These are phyloP conservation scores for Didymella sp. DNA, from an alignment of 2,329 filamentous ascomycete genomes.

Conservation along the genomic window DNA sequence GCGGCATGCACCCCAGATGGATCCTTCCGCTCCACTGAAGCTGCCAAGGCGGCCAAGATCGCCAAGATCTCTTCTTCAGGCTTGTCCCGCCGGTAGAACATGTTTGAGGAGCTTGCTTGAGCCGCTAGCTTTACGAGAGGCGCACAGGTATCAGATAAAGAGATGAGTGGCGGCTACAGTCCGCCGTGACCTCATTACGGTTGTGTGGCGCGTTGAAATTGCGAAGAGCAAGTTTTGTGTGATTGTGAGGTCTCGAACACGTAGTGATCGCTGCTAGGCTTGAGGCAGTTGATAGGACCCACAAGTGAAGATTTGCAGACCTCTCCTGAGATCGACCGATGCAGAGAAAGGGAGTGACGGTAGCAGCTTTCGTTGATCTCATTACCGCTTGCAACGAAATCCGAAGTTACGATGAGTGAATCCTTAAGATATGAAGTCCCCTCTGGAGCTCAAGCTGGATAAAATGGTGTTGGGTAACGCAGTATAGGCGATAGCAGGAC, in stretches of 20 bases:
- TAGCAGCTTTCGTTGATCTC: too few relatives aligned
- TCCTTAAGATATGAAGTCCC: too few relatives aligned
- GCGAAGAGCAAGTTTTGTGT: not conserved
- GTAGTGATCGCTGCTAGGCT: not conserved
- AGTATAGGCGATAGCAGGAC: too few relatives aligned
- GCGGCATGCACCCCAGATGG: constrained; percentile 18
- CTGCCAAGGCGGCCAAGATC: constrained; percentile 16
- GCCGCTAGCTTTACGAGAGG: constrained; percentile 9
- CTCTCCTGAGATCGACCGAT: not conserved
- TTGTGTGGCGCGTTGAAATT: not conserved
- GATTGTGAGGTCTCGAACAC: not conserved
- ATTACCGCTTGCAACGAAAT: too few relatives aligned
- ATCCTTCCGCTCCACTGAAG: constrained; percentile 22
- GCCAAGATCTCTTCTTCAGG: constrained; percentile 30
- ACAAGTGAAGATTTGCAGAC: not conserved
- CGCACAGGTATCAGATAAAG: not conserved
- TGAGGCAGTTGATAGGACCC: not conserved
- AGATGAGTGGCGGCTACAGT: not conserved
- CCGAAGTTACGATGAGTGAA: too few relatives aligned
- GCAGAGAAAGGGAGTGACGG: too few relatives aligned
- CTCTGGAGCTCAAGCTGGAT: too few relatives aligned
- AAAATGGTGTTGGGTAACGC: too few relatives aligned
- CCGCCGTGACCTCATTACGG: not conserved
- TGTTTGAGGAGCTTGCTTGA: constrained; percentile 23
- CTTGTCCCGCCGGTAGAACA: constrained; percentile 39